Percentiles rank a stretch among this genome's conserved stretches.
These are phyloP conservation scores for Populus simonii DNA, from an alignment of 345 rosid genomes.

Conservation along the genomic window DNA sequence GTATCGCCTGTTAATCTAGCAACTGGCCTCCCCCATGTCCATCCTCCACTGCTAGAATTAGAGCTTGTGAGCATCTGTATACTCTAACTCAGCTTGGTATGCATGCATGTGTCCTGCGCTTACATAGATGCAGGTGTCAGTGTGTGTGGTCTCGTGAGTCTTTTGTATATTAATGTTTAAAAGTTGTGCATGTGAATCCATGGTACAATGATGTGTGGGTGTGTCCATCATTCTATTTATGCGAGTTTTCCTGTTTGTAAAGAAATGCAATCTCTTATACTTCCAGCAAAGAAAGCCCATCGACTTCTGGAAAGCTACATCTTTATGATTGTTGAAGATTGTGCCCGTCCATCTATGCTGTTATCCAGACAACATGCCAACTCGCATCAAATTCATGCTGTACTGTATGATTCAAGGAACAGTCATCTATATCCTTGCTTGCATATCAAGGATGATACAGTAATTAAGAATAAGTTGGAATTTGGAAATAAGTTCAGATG, in stretches of 20 bases:
- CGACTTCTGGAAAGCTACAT: slow-evolving; percentile 54
- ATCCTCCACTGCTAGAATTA: neutral
- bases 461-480: neutral
- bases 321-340: slow-evolving; percentile 17
- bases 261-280: neutral
- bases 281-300: slow-evolving; percentile 55
- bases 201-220: neutral
- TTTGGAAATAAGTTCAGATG: neutral
- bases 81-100: neutral
- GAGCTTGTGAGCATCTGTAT: neutral
- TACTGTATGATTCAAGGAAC: neutral
- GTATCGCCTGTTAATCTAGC: neutral
- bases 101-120: neutral
- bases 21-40: neutral
- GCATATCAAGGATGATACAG: neutral
- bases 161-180: neutral
- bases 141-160: neutral
- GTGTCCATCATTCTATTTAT: neutral
- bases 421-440: neutral
- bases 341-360: neutral
- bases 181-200: neutral
- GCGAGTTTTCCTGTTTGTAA: neutral
- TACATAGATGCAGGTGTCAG: neutral
- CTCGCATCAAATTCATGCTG: neutral
- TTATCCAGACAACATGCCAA: neutral